Conservation (phyloP, 2,329 filamentous ascomycete species). For the Penicillium verrucosum region DNA sequence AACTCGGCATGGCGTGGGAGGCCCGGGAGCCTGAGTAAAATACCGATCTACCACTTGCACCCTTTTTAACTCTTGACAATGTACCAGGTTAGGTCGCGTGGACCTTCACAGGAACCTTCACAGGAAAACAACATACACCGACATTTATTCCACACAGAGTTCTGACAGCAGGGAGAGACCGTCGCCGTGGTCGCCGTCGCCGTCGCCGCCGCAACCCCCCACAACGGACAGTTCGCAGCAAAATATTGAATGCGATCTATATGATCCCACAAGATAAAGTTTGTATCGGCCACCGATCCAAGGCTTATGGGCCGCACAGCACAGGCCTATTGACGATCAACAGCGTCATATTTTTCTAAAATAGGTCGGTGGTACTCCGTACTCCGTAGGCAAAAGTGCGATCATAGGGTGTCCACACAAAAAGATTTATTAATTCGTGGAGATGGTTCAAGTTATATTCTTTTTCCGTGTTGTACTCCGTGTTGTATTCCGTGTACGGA, state of each 20-base stretch:
- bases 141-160: slow-evolving; percentile 2
- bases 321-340: slow-evolving; percentile 2
- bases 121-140: slow-evolving; percentile 1
- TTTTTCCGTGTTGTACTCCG: background rate
- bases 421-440: background rate
- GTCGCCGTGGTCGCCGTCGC: background rate
- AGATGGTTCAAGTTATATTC: background rate
- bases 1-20: slow-evolving; percentile 7
- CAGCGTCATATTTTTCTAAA: background rate
- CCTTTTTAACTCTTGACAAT: slow-evolving; percentile 7
- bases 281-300: slow-evolving; percentile 9
- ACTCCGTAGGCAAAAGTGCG: background rate
- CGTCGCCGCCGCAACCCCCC: background rate
- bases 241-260: background rate
- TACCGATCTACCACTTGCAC: slow-evolving; percentile 15
- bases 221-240: background rate
- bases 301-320: slow-evolving; percentile 8
- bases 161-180: background rate
- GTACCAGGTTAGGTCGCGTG: slow-evolving; percentile 1
- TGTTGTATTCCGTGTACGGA: background rate
- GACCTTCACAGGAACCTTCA: background rate
- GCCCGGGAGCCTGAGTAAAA: slow-evolving; percentile 15
- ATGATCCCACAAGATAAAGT: slow-evolving; percentile 13
- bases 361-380: too few species aligned
- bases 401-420: background rate